phyloP scores from a whole-genome alignment of 2,329 filamentous ascomycete species.

The Didymella arachidicola region DNA sequence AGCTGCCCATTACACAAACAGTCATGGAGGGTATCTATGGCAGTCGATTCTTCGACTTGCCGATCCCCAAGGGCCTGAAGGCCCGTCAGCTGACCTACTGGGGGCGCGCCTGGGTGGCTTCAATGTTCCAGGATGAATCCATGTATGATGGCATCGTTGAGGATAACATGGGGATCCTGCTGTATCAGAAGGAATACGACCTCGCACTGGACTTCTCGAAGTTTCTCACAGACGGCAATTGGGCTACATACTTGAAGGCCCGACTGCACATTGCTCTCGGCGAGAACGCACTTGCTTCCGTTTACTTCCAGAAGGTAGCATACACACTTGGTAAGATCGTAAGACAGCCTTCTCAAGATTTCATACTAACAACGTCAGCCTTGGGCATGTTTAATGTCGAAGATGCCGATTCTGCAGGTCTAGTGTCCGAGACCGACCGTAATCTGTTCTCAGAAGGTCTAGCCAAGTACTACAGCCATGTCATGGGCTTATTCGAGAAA shows the following conservation, averaged over 20 bases:
- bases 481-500: slow-evolving; percentile 82
- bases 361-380: slow-evolving; percentile 37
- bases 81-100: slow-evolving; percentile 54
- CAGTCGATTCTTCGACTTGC: slow-evolving; percentile 42
- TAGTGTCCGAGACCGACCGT: slow-evolving; percentile 79
- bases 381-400: slow-evolving; percentile 48
- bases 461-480: slow-evolving; percentile 84
- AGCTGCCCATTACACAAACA: slow-evolving; percentile 47
- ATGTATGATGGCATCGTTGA: slow-evolving; percentile 50
- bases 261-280: slow-evolving; percentile 77
- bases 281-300: slow-evolving; percentile 75
- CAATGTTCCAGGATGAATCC: slow-evolving; percentile 45
- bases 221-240: slow-evolving; percentile 65
- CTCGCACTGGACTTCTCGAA: slow-evolving; percentile 71
- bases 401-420: slow-evolving; percentile 55
- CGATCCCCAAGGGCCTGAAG: slow-evolving; percentile 37
- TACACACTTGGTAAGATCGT: slow-evolving; percentile 75
- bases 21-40: slow-evolving; percentile 49
- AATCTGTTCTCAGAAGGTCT: slow-evolving; percentile 74
- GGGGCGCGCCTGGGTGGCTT: slow-evolving; percentile 56
- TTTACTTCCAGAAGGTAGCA: slow-evolving; percentile 82
- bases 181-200: slow-evolving; percentile 54
- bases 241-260: slow-evolving; percentile 81
- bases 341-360: neutral
- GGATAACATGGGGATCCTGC: slow-evolving; percentile 55